Evolutionary conservation across 1,284 basidiomycete genomes (phyloP), one percentile per base, ranked within the genome.

Genomic region (Malassezia sympodialis): DNA sequence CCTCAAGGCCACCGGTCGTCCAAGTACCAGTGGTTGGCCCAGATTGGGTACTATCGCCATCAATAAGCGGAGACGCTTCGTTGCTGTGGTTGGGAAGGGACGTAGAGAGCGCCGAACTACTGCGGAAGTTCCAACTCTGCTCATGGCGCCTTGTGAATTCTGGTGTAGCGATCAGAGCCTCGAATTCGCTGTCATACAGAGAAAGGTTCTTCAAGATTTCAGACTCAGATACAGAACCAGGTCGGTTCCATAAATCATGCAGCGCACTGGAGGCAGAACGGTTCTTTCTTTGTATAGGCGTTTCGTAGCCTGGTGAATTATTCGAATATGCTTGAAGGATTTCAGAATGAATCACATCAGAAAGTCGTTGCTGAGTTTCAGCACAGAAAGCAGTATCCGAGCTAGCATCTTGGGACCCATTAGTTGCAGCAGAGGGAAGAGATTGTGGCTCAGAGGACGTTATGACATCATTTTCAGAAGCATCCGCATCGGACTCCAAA

Each of bases 151-250:
- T 19, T 5, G 49, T 30, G 35, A 28, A 31, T 8, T 34, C 34
- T 2, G 53, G 53, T 28, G 53, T 56, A 3, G 47, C 46, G 15
- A 56, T 44, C 8, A 56, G 48, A 3, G 48, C 53, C 23, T 50
- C 53, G 27, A 56, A 56, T 28, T 56, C 53, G 21, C 41, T 50
- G 48, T 56, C 53, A 37, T 56, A 50, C 41, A 56, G 17, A 15
- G 53, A 56, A 3, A 56, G 44, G 5, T 30, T 31, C 43, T 48
- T 48, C 19, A 45, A 17, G 30, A 56, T 56, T 12, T 56, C 53
- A 2, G 53, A 56, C 24, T 56, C 53, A 12, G 48, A 44, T 15
- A 31, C n/a, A 11, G 53, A 56, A 7, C 23, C 12, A 4, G 41
- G 32, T 1, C 43, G 41, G 2, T 31, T 17, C 43, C 35, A 35